Conservation (phyloP, 192 early-diverging fungal species). For the Coemansia sp. region DNA sequence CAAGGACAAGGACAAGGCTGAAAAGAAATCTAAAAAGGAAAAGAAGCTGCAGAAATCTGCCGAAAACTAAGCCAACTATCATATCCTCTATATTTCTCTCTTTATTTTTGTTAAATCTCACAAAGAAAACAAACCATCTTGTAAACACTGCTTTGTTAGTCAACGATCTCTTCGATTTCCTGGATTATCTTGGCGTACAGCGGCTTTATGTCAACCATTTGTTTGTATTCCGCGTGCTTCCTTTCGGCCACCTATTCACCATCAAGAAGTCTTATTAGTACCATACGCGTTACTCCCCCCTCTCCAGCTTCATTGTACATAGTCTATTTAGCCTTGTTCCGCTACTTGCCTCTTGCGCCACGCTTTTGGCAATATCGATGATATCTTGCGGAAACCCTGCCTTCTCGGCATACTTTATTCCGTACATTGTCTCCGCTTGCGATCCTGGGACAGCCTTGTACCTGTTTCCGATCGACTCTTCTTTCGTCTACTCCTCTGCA, state of each 20-base stretch:
- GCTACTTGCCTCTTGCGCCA: slow-evolving; percentile 42
- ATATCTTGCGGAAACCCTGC: slow-evolving; percentile 35
- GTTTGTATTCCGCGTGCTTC: not conserved
- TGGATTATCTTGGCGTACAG: not conserved
- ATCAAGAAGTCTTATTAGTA: not conserved
- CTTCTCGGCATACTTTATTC: slow-evolving; percentile 37
- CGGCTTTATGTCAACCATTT: slow-evolving; percentile 2
- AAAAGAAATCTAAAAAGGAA: slow-evolving; percentile 22
- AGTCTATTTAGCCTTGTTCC: not conserved
- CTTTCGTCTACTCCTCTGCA: not conserved
- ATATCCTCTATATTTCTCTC: not conserved
- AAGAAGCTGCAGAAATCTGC: slow-evolving; percentile 16
- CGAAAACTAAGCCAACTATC: not conserved
- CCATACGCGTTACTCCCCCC: too few relatives aligned
- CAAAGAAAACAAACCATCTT: too few relatives aligned
- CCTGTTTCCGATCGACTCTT: not conserved
- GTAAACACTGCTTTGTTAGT: too few relatives aligned
- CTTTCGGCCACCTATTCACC: not conserved
- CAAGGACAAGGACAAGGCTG: slow-evolving; percentile 17
- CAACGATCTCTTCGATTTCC: not conserved
- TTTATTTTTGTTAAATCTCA: too few relatives aligned
- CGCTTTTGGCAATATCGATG: slow-evolving; percentile 30
- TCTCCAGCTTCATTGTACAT: too few relatives aligned
- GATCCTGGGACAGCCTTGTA: slow-evolving; percentile 32
- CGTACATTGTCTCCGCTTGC: slow-evolving; percentile 35